Conservation (phyloP, 23 red algal genomes). For the Gracilaria vermiculophylla region DNA sequence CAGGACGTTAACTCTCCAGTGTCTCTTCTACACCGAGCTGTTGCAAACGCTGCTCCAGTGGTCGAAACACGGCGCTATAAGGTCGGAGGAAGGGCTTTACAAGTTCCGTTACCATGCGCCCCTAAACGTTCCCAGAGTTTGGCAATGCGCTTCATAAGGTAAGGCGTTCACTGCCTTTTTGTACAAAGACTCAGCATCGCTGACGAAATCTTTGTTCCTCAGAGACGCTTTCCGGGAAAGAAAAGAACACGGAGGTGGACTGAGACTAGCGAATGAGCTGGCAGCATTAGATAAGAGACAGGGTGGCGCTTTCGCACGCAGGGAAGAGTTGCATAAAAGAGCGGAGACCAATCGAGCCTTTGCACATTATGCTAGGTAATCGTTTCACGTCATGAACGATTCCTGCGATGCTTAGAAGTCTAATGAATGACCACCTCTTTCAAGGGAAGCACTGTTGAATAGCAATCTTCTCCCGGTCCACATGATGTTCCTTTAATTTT, state of each 20-base stretch:
- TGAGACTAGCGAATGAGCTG: constrained; percentile 76
- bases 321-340: constrained; percentile 79
- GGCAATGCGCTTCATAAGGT: constrained; percentile 70
- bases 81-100: constrained; percentile 37
- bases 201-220: neutral
- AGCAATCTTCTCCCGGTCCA: too few relatives aligned
- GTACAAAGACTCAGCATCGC: neutral
- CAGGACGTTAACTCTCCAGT: constrained; percentile 39
- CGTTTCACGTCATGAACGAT: neutral
- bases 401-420: neutral
- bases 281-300: constrained; percentile 57
- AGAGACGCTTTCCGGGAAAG: constrained; percentile 63
- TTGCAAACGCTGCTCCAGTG: constrained; percentile 66
- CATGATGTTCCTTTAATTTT: too few relatives aligned
- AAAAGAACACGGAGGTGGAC: constrained; percentile 68
- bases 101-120: constrained; percentile 67
- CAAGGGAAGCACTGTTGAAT: too few relatives aligned
- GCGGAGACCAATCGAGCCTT: constrained; percentile 85
- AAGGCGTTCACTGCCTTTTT: neutral
- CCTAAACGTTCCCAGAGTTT: constrained; percentile 63
- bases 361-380: constrained; percentile 55
- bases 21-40: constrained; percentile 45
- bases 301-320: constrained; percentile 50
- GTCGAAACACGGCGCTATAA: constrained; percentile 64
- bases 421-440: neutral